Percentiles rank a stretch among this genome's conserved stretches.
These are phyloP conservation scores for Zelopaecilomyces penicillatus DNA, from an alignment of 2,329 filamentous ascomycete genomes.

Conservation along the genomic window DNA sequence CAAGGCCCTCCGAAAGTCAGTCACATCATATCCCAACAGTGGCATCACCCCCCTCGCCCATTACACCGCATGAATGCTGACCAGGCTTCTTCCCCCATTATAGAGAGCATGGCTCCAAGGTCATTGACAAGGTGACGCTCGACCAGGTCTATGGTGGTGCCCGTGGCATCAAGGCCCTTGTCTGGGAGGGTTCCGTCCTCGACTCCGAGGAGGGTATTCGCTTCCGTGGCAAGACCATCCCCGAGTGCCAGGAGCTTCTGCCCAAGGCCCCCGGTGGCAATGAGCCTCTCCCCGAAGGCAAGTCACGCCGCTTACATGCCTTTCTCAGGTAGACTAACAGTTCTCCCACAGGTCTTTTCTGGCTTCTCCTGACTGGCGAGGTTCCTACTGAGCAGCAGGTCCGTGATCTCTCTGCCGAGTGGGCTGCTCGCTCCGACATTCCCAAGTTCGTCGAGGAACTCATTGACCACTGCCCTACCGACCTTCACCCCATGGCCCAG, in stretches of 20 bases:
- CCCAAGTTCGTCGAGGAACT: slow-evolving; percentile 99
- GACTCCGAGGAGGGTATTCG: slow-evolving; percentile 98
- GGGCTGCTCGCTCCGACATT: slow-evolving; percentile 93
- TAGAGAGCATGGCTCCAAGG: slow-evolving; percentile 90
- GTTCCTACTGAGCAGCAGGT: slow-evolving; percentile 97
- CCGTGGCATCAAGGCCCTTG: slow-evolving; percentile 95
- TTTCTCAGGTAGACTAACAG: not conserved
- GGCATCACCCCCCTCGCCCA: slow-evolving; percentile 14
- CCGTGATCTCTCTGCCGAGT: slow-evolving; percentile 94
- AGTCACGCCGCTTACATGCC: slow-evolving; percentile 8
- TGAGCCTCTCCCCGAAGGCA: slow-evolving; percentile 93
- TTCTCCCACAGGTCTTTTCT: slow-evolving; percentile 74
- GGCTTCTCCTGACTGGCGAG: slow-evolving; percentile 97
- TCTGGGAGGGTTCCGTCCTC: slow-evolving; percentile 98
- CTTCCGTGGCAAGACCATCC: slow-evolving; percentile 98
- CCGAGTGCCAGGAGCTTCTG: slow-evolving; percentile 94
- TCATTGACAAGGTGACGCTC: slow-evolving; percentile 94
- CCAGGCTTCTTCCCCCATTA: not conserved
- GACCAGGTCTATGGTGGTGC: slow-evolving; percentile 99
- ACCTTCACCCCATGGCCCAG: slow-evolving; percentile 99
- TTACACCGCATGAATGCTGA: slow-evolving; percentile 13
- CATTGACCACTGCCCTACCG: slow-evolving; percentile 98
- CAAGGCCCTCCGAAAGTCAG: slow-evolving; percentile 95
- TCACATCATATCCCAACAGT: not conserved
- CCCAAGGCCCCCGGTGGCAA: slow-evolving; percentile 94